phyloP scores from a whole-genome alignment of 768 basidiomycete species.

The Suillus plorans region DNA sequence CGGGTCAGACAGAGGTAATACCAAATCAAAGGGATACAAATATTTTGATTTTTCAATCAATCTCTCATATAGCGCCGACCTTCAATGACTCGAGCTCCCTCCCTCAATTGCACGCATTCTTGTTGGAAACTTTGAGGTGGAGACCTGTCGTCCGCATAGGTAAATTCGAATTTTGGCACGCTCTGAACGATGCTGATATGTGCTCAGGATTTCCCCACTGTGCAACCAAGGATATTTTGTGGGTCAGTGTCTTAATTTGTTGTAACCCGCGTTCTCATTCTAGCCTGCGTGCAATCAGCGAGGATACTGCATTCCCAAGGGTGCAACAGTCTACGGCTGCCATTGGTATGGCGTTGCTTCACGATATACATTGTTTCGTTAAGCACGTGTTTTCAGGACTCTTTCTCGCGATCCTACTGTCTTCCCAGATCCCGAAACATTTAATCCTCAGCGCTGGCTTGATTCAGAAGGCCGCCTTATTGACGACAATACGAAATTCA shows the following conservation, averaged over 20 bases:
- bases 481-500: slow-evolving; percentile 42
- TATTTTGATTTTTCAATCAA: background rate
- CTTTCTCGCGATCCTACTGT: slow-evolving; percentile 50
- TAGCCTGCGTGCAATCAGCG: slow-evolving; percentile 19
- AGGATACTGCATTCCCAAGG: slow-evolving; percentile 33
- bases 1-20: slow-evolving; percentile 32
- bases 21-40: background rate
- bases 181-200: background rate
- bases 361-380: background rate
- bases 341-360: slow-evolving; percentile 22
- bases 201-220: slow-evolving; percentile 53
- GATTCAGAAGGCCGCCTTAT: slow-evolving; percentile 39
- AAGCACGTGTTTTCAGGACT: slow-evolving; percentile 31
- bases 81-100: background rate
- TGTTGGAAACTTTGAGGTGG: slow-evolving; percentile 35
- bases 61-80: background rate
- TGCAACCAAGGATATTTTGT: slow-evolving; percentile 60
- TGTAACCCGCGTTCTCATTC: background rate
- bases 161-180: slow-evolving; percentile 12
- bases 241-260: slow-evolving; percentile 34
- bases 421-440: slow-evolving; percentile 52
- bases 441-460: slow-evolving; percentile 60
- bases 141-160: slow-evolving; percentile 30
- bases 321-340: slow-evolving; percentile 33
- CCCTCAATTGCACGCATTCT: background rate